Base-by-base conservation (phyloP, 1,284 basidiomycete species). In the Trametes sp. region DNA sequence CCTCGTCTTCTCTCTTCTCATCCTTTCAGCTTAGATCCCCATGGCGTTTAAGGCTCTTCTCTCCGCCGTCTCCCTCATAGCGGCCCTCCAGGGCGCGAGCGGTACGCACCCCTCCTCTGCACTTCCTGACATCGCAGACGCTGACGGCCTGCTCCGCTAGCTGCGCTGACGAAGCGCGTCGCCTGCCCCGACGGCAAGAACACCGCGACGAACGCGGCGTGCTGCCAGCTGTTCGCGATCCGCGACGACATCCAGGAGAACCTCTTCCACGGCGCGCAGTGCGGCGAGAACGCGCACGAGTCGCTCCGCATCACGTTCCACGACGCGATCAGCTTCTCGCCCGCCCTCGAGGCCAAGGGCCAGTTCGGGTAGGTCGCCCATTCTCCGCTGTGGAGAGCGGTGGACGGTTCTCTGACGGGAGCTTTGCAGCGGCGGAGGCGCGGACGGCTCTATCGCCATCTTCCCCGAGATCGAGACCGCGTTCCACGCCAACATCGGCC, bases 181-280 rank as follows among this genome's bases (percentile, higher is more conserved):
- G 53, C 70, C 11, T 72, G 70, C 54, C 63, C 69, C 11, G 69
- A 69, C 61, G 70, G 70, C 24, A 55, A 57, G 23, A 67, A 74
- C 50, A 73, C 70, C 5, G 77, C 75, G 33, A 70, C 76, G 6
- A 78, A 80, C 63, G 74, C 68, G 46, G 78, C 78, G 19, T 80
- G 79, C 70, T 80, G 78, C 64, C 66, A 71, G 57, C 68, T 73
- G 50, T 80, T 79, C 73, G 72, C 77, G 38, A 66, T 78, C 29
- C 70, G 74, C 16, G 75, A 78, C 24, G 76, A 76, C 58, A 69
- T 80, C 53, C 78, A 80, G 67, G 49, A 67, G 36, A 74, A 77
- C 64, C 73, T 80, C 11, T 78, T 79, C 69, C 76, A 78, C 51
- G 62, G 62, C 58, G 62, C 57, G 38, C 56, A 51, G 42, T 71